These are phyloP conservation scores for Corchorus olitorius DNA, from an alignment of 345 rosid genomes.

Conservation along the genomic window DNA sequence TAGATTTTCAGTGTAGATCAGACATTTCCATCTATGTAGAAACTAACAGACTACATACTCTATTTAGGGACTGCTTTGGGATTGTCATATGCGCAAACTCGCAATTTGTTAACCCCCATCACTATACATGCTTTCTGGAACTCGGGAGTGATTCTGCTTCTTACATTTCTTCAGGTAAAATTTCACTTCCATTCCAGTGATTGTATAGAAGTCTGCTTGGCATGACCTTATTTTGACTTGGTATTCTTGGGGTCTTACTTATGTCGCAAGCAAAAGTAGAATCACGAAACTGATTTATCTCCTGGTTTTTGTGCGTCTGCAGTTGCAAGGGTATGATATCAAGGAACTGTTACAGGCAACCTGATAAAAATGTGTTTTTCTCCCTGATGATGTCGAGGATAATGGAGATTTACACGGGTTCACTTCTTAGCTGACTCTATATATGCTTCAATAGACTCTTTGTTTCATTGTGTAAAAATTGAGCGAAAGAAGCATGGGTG, in stretches of 20 bases:
- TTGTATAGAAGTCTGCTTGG: background rate
- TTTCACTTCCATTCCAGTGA: background rate
- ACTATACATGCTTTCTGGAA: conserved; percentile 88
- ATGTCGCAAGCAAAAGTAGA: background rate
- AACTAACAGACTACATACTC: background rate
- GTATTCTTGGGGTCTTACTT: background rate
- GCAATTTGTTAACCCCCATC: conserved; percentile 80
- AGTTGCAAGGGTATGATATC: conserved; percentile 90
- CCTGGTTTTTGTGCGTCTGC: background rate
- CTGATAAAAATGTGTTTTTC: conserved; percentile 1
- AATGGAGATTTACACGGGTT: background rate
- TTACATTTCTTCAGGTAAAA: conserved; percentile 85
- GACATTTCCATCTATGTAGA: background rate
- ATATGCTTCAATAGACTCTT: background rate
- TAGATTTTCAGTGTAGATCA: background rate
- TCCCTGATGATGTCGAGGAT: background rate
- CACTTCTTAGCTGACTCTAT: background rate
- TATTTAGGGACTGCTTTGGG: conserved; percentile 69
- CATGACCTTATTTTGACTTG: background rate
- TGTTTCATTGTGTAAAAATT: background rate
- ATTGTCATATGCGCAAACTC: conserved; percentile 85
- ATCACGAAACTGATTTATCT: background rate
- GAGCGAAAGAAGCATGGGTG: background rate
- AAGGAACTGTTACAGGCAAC: conserved; percentile 71
- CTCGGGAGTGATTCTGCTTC: conserved; percentile 79